These are phyloP conservation scores for Sclerotinia borealis DNA, from an alignment of 2,329 filamentous ascomycete species.

Conservation along the genomic window DNA sequence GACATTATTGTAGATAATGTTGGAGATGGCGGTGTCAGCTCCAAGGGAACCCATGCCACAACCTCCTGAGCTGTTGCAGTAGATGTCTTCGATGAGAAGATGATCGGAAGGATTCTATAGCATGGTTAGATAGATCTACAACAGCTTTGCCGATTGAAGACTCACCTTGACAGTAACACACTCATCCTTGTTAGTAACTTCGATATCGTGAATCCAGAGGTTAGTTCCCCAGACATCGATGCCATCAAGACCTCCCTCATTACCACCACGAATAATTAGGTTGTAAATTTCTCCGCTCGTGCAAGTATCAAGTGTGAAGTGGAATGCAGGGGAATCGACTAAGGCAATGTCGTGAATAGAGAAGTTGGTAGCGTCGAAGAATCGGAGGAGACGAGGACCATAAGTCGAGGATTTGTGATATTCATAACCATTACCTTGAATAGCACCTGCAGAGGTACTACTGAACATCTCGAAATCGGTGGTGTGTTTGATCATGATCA, in stretches of 20 bases:
- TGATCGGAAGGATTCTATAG: slow-evolving; percentile 46
- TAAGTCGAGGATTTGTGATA: slow-evolving; percentile 38
- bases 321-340: slow-evolving; percentile 29
- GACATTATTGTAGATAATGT: slow-evolving; percentile 50
- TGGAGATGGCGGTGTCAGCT: slow-evolving; percentile 42
- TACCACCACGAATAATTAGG: slow-evolving; percentile 46
- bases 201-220: slow-evolving; percentile 53
- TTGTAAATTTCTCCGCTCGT: slow-evolving; percentile 49
- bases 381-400: slow-evolving; percentile 21
- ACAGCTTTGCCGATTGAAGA: background rate
- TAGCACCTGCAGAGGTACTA: slow-evolving; percentile 43
- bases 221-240: slow-evolving; percentile 50
- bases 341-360: slow-evolving; percentile 26
- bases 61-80: slow-evolving; percentile 55
- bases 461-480: slow-evolving; percentile 50
- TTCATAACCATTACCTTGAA: slow-evolving; percentile 47
- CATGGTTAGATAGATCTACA: slow-evolving; percentile 29
- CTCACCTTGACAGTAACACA: slow-evolving; percentile 49
- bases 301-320: slow-evolving; percentile 45
- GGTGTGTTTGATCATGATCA: slow-evolving; percentile 45
- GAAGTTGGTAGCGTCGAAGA: slow-evolving; percentile 20
- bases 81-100: slow-evolving; percentile 53
- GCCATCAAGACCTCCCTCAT: slow-evolving; percentile 48
- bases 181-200: slow-evolving; percentile 58
- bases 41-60: slow-evolving; percentile 52